Conservation (phyloP, 140 eudicot species). For the Erigeron philadelphicus region DNA sequence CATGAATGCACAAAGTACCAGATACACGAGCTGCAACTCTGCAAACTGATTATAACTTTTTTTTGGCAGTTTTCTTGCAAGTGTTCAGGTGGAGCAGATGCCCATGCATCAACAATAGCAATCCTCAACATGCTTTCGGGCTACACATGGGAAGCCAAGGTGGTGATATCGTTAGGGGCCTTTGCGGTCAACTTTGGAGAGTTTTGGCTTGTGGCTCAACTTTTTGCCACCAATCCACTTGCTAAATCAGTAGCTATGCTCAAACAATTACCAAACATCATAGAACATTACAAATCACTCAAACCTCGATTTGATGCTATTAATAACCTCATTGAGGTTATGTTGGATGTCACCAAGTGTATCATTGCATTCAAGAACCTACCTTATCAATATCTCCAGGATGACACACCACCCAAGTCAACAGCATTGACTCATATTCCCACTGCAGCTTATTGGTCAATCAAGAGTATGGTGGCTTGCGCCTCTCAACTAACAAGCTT, state of each 20-base stretch:
- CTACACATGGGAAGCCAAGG: slow-evolving; percentile 79
- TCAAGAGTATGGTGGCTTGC: slow-evolving; percentile 75
- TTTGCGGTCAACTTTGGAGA: slow-evolving; percentile 70
- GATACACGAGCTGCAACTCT: background rate
- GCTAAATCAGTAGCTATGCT: slow-evolving; percentile 67
- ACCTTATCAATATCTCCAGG: slow-evolving; percentile 61
- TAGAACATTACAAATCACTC: slow-evolving; percentile 38
- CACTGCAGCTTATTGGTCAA: slow-evolving; percentile 85
- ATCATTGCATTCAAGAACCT: slow-evolving; percentile 53
- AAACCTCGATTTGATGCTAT: slow-evolving; percentile 57
- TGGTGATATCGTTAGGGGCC: slow-evolving; percentile 59
- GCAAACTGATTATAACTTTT: background rate
- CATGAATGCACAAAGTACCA: slow-evolving; percentile 2
- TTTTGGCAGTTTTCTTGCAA: slow-evolving; percentile 69
- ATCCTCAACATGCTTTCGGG: slow-evolving; percentile 56
- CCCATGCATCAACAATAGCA: slow-evolving; percentile 61
- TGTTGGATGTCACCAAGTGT: slow-evolving; percentile 68
- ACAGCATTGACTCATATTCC: slow-evolving; percentile 57
- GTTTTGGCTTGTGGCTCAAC: slow-evolving; percentile 77
- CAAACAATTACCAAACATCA: slow-evolving; percentile 56
- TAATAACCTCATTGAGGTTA: slow-evolving; percentile 45
- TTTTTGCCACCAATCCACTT: slow-evolving; percentile 49
- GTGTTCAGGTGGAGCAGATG: slow-evolving; percentile 68
- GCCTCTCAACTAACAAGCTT: slow-evolving; percentile 62
- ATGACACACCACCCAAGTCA: slow-evolving; percentile 64